Conservation (phyloP, 805 yeast species). For the Suhomyces sp. region DNA sequence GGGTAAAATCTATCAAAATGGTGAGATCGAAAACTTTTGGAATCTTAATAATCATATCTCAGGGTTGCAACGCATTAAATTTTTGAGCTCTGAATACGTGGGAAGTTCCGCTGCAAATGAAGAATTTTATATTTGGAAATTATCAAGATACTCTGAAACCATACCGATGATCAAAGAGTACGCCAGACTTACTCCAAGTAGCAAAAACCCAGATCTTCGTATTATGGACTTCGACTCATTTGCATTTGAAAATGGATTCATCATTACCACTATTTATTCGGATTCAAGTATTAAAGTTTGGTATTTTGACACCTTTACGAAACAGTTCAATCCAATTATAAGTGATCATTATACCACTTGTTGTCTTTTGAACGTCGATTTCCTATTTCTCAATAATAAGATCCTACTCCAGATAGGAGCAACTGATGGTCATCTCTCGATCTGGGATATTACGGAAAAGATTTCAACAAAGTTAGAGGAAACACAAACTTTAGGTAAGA, state of each 20-base stretch:
- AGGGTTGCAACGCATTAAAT: constrained; percentile 75
- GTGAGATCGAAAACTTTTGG: constrained; percentile 51
- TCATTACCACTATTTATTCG: constrained; percentile 75
- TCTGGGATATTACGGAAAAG: constrained; percentile 52
- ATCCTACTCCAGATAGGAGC: constrained; percentile 56
- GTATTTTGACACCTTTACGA: constrained; percentile 42
- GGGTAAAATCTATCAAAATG: constrained; percentile 40
- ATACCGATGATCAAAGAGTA: constrained; percentile 49
- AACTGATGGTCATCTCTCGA: constrained; percentile 77
- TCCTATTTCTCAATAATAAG: constrained; percentile 32
- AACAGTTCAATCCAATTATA: constrained; percentile 43
- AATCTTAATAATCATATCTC: constrained; percentile 80
- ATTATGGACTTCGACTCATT: constrained; percentile 78
- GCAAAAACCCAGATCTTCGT: constrained; percentile 74
- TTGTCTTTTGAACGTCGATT: constrained; percentile 66
- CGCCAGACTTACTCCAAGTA: constrained; percentile 55
- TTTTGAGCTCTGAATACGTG: constrained; percentile 49
- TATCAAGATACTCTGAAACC: constrained; percentile 34
- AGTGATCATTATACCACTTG: constrained; percentile 64
- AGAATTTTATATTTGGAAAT: constrained; percentile 80
- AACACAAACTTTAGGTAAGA: constrained; percentile 19
- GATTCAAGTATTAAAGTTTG: constrained; percentile 76
- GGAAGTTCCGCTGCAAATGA: constrained; percentile 78
- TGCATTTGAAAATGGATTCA: constrained; percentile 43
- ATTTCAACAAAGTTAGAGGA: constrained; percentile 4